Conservation (phyloP, 176 grass and related monocot genomes). For the Juncus effusus region DNA sequence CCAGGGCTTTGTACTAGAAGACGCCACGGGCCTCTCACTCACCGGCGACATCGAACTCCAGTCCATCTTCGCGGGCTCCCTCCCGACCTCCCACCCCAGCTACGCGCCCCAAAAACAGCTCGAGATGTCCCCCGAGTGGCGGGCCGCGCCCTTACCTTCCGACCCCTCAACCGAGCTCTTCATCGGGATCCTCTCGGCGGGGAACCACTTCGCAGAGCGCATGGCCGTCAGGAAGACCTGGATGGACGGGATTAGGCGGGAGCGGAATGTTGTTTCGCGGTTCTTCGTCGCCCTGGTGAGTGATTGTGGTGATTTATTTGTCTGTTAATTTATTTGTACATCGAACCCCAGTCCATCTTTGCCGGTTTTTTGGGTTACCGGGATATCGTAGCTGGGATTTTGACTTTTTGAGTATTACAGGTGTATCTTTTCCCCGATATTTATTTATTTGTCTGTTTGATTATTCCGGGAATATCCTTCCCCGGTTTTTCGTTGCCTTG, state of each 20-base stretch:
- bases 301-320: slow-evolving; percentile 11
- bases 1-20: slow-evolving; percentile 88
- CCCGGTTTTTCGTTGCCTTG: no score
- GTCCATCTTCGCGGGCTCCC: slow-evolving; percentile 75
- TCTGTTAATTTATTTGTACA: background rate
- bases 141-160: slow-evolving; percentile 58
- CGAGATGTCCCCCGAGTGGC: slow-evolving; percentile 73
- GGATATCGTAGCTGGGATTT: slow-evolving; percentile 1
- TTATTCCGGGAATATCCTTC: no score
- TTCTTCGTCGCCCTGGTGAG: slow-evolving; percentile 98
- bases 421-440: no score
- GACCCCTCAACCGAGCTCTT: slow-evolving; percentile 61
- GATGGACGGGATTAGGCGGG: slow-evolving; percentile 66
- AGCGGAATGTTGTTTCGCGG: slow-evolving; percentile 55
- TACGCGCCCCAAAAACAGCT: slow-evolving; percentile 74
- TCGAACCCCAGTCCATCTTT: background rate
- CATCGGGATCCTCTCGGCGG: slow-evolving; percentile 92
- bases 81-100: slow-evolving; percentile 76
- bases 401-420: no score
- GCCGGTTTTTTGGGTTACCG: background rate
- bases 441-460: no score
- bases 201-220: slow-evolving; percentile 95
- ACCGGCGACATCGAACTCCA: slow-evolving; percentile 83
- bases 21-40: slow-evolving; percentile 90
- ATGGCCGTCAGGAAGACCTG: slow-evolving; percentile 96